Evolutionary conservation across 2,329 filamentous ascomycete genomes (phyloP).

Genomic region (Penicillium sp.): DNA sequence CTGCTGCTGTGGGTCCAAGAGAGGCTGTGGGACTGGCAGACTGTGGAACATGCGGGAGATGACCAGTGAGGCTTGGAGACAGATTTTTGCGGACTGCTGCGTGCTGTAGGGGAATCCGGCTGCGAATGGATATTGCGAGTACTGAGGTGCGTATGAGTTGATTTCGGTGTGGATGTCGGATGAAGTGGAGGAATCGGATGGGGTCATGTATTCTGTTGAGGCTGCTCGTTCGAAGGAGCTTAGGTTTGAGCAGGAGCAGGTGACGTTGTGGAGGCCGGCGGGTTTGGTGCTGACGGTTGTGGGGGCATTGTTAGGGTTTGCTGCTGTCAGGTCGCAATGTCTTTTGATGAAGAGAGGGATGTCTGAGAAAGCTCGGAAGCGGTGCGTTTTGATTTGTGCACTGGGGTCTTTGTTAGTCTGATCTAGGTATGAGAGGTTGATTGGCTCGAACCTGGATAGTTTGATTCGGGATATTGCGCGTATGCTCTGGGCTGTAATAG

Average conservation of each 20-base stretch:
- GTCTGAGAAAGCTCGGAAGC: conserved; percentile 49
- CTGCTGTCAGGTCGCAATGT: conserved; percentile 46
- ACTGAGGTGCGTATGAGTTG: conserved; percentile 29
- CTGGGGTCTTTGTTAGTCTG: conserved; percentile 27
- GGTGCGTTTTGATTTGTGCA: conserved; percentile 48
- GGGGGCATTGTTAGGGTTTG: conserved; percentile 21
- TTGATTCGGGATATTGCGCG: conserved; percentile 47
- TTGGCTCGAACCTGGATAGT: conserved; percentile 38
- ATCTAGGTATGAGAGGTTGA: neutral
- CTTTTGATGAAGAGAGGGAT: conserved; percentile 48
- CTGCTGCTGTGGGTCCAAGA: conserved; percentile 22
- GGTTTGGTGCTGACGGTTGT: conserved; percentile 16
- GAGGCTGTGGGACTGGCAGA: conserved; percentile 40
- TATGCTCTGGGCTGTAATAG: conserved; percentile 41
- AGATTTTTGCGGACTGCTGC: conserved; percentile 44
- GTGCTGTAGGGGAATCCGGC: conserved; percentile 44
- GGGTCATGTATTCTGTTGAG: conserved; percentile 35
- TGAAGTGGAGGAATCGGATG: conserved; percentile 34
- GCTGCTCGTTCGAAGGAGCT: conserved; percentile 31
- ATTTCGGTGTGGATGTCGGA: conserved; percentile 34
- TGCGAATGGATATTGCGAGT: conserved; percentile 32
- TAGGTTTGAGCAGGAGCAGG: conserved; percentile 36
- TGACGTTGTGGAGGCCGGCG: conserved; percentile 29
- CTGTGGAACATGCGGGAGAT: conserved; percentile 45
- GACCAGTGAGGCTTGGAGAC: conserved; percentile 41